Base-by-base conservation (phyloP, 495 filamentous ascomycete genomes). In the Hyphodiscus hymeniophilus region DNA sequence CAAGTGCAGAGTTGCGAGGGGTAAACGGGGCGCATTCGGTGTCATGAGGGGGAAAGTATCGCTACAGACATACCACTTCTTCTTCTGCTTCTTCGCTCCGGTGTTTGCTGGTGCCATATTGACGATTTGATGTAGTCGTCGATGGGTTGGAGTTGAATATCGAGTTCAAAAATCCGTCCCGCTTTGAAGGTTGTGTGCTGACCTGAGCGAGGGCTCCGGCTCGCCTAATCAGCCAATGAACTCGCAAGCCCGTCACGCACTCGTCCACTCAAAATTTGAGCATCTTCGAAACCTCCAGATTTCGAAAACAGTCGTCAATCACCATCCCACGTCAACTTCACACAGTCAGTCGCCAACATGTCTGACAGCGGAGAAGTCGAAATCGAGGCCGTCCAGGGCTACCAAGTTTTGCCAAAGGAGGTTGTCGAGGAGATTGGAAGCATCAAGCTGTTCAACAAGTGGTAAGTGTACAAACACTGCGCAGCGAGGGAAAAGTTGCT, bases 81-180 rank as follows among this genome's bases (percentile, higher is more conserved):
- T 97, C 87, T 95, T 95, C 69, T 91, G 87, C 78, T 94, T 95
- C 82, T 94, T 94, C 67, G 84, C 87, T 66, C 87, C 88, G 70
- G 85, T 72, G 69, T 81, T 76, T 72, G 84, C 80, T 72, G 86
- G 84, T 63, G 86, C 85, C 82, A 42, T 56, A 2, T 42, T 42
- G 35, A 39, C 26, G 26, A 28, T 28, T 28, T 28, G 26, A 28
- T 28, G 26, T 10, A 28, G 26, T 23, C 10, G 26, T 64, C 33
- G 60, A 28, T 28, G 26, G 26, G 56, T 12, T 17, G 11, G 12
- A 33, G 26, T 28, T 28, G 26, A 10, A 28, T 28, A 10, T 28
- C 26, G 26, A 28, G 26, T 4, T 28, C 26, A 28, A 28, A 28
- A 28, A 28, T 28, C 26, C 26, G 26, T 10, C 10, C 26, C 5